These are phyloP conservation scores for Sordariomycetes sp. DNA, from an alignment of 2,329 filamentous ascomycete species.

Conservation along the genomic window DNA sequence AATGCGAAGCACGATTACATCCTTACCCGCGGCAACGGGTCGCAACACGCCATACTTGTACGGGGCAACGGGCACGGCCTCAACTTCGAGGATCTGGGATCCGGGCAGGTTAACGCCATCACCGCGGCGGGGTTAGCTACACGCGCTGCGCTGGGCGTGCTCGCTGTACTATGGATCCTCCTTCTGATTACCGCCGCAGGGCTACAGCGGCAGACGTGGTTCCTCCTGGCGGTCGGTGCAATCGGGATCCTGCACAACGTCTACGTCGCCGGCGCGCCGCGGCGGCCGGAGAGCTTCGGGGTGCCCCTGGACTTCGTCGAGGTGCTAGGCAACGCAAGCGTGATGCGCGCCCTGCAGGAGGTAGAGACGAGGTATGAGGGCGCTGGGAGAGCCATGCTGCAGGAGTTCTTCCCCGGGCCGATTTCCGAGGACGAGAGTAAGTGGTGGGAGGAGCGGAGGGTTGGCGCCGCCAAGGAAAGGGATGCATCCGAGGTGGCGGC, in stretches of 20 bases:
- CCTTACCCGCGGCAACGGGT: neutral
- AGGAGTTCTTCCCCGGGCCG: too few relatives aligned
- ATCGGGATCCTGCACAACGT: conserved; percentile 26
- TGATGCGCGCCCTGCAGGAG: too few relatives aligned
- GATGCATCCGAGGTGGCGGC: too few relatives aligned
- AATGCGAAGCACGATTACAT: neutral
- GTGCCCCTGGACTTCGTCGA: neutral
- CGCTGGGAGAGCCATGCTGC: too few relatives aligned
- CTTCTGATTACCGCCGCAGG: conserved; percentile 24
- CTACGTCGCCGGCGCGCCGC: conserved; percentile 16
- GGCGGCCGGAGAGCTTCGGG: conserved; percentile 3
- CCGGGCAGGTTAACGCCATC: too few relatives aligned
- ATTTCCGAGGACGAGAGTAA: too few relatives aligned
- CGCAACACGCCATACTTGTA: neutral
- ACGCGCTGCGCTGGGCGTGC: conserved; percentile 4
- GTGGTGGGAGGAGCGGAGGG: too few relatives aligned
- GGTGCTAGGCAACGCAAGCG: too few relatives aligned
- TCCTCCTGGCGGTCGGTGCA: conserved; percentile 22
- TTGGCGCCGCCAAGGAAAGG: too few relatives aligned
- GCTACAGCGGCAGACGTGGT: conserved; percentile 22
- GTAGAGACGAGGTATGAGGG: too few relatives aligned
- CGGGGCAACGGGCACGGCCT: neutral
- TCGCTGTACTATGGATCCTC: conserved; percentile 22
- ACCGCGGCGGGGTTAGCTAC: neutral
- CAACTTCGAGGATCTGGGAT: neutral